Base-by-base conservation (phyloP, 2,329 filamentous ascomycete species). In the Proliferodiscus dingleyae region DNA sequence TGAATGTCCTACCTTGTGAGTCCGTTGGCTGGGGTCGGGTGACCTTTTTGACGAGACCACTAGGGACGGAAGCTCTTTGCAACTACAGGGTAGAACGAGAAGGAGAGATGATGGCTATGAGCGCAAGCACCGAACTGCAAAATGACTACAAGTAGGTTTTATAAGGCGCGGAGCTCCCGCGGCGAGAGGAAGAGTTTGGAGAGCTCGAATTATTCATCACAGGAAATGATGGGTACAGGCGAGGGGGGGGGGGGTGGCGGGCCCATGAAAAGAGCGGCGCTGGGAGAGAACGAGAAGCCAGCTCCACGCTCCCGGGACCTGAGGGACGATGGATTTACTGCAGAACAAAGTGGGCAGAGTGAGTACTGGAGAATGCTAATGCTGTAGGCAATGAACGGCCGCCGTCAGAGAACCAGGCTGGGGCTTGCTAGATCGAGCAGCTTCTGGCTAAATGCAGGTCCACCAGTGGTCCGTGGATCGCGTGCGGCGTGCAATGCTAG, bases 401-500 rank as follows among this genome's bases (percentile, higher is more conserved):
- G n/a, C n/a, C n/a, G n/a, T n/a, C n/a, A n/a, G n/a, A n/a, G n/a
- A n/a, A n/a, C n/a, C n/a, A n/a, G n/a, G n/a, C n/a, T n/a, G n/a
- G n/a, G n/a, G n/a, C n/a, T n/a, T 32, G 29, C 29, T n/a, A 32
- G 29, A 10, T n/a, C n/a, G 36, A 39, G 37, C 37, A 39, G 24
- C 24, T 39, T 39, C 37, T 39, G 37, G 37, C 37, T 39, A 39
- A 39, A 39, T 26, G 37, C 37, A 39, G 37, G 37, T 26, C 22
- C 37, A 26, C n/a, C 10, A 10, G 22, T 13, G 24, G 6, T 26
- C 24, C 24, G 11, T 26, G 11, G 24, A 26, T 26, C n/a, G n/a
- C n/a, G n/a, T n/a, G n/a, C n/a, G n/a, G n/a, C n/a, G n/a, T n/a
- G n/a, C n/a, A n/a, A n/a, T n/a, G n/a, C n/a, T n/a, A n/a, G n/a